phyloP scores from a whole-genome alignment of 306 rosid species.

The Begonia peltatifolia region DNA sequence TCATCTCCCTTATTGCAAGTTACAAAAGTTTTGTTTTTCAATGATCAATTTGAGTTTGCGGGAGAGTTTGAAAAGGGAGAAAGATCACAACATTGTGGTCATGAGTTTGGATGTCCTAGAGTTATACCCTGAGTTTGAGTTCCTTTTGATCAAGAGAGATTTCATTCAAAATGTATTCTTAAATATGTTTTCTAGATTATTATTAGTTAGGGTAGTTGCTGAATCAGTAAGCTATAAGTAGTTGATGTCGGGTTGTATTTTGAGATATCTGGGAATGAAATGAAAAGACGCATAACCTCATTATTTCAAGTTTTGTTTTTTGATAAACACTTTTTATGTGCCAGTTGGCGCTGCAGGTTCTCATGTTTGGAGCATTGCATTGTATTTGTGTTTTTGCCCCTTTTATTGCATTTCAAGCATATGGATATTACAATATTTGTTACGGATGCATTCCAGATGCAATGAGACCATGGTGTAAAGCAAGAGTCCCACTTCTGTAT shows the following conservation, averaged over 20 bases:
- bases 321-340: constrained; percentile 9
- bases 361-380: constrained; percentile 44
- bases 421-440: constrained; percentile 73
- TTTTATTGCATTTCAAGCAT: constrained; percentile 69
- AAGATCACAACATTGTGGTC: too few species aligned
- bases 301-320: constrained; percentile 3
- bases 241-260: too few species aligned
- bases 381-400: constrained; percentile 57
- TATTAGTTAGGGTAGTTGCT: too few species aligned
- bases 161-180: too few species aligned
- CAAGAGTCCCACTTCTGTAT: constrained; percentile 66
- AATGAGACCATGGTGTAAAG: constrained; percentile 87
- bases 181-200: too few species aligned
- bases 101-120: too few species aligned
- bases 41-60: neutral
- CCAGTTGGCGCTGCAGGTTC: constrained; percentile 56
- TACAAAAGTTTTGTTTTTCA: neutral
- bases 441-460: constrained; percentile 36
- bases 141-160: too few species aligned
- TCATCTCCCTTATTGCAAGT: neutral
- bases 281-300: neutral
- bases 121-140: too few species aligned
- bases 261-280: too few species aligned
- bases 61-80: neutral
- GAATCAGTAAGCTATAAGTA: too few species aligned